These are phyloP conservation scores for Sabuloglossum arenarium DNA, from an alignment of 495 filamentous ascomycete genomes.

Conservation along the genomic window DNA sequence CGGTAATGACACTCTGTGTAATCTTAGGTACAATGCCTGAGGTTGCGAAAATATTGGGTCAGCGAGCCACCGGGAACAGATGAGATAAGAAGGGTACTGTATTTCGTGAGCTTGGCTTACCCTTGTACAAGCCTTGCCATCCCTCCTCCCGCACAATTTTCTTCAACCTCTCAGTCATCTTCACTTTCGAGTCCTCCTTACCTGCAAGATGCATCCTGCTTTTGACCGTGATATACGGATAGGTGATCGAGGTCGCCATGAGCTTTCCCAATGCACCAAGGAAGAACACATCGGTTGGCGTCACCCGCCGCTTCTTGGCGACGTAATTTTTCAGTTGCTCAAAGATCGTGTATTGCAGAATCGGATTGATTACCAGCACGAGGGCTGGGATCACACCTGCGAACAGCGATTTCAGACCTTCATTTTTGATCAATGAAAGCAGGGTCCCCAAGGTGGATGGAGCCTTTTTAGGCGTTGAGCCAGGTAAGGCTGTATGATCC, in stretches of 20 bases:
- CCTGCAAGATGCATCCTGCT: constrained; percentile 84
- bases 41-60: not conserved
- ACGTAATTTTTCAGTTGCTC: constrained; percentile 80
- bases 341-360: constrained; percentile 95
- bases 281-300: constrained; percentile 70
- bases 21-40: constrained; percentile 85
- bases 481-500: constrained; percentile 31
- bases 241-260: constrained; percentile 79
- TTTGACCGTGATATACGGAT: constrained; percentile 97
- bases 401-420: constrained; percentile 70
- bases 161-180: constrained; percentile 50
- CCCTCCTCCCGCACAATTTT: constrained; percentile 75
- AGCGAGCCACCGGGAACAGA: not conserved
- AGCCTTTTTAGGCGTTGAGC: constrained; percentile 24
- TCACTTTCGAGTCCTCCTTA: constrained; percentile 42
- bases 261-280: constrained; percentile 88
- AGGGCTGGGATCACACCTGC: constrained; percentile 83
- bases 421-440: constrained; percentile 49
- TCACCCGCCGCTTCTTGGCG: constrained; percentile 47
- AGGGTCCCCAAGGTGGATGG: constrained; percentile 64
- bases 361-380: constrained; percentile 90
- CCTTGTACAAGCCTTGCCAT: constrained; percentile 76
- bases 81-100: constrained; percentile 1
- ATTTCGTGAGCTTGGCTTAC: constrained; percentile 19
- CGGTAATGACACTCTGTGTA: constrained; percentile 87